Evolutionary conservation across 108 stramenopile species (phyloP).

Genomic region (Chaetoceros tenuissimus): DNA sequence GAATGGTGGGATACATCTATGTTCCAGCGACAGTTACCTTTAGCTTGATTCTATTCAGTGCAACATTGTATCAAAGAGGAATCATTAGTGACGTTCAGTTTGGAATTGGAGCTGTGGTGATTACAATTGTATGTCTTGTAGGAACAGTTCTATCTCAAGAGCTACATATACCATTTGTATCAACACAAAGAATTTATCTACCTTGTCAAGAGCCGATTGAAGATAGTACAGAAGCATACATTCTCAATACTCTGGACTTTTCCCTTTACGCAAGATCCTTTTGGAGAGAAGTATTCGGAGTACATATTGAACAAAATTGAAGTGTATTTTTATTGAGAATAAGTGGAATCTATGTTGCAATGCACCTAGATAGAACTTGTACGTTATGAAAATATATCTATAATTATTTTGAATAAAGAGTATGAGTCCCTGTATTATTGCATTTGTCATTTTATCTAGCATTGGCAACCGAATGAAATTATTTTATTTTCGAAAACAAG

Average conservation of each 20-base stretch:
- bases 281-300: neutral
- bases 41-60: conserved; percentile 10
- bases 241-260: conserved; percentile 6
- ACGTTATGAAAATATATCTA: no score
- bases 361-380: no score
- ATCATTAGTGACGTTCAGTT: neutral
- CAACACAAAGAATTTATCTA: conserved; percentile 9
- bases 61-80: conserved; percentile 8
- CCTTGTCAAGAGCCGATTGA: conserved; percentile 9
- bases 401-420: no score
- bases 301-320: neutral
- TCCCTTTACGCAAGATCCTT: neutral
- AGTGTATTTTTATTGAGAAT: no score
- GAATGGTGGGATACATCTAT: conserved; percentile 9
- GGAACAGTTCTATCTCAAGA: conserved; percentile 6
- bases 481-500: no score
- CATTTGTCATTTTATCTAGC: no score
- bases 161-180: conserved; percentile 6
- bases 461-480: no score
- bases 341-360: no score
- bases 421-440: no score
- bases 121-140: conserved; percentile 1
- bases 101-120: conserved; percentile 1
- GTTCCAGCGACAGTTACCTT: conserved; percentile 8
- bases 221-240: conserved; percentile 1